Percentiles rank a stretch among this genome's conserved stretches.
These are phyloP conservation scores for Clathrospora elynae DNA, from an alignment of 2,329 filamentous ascomycete genomes.

Conservation along the genomic window DNA sequence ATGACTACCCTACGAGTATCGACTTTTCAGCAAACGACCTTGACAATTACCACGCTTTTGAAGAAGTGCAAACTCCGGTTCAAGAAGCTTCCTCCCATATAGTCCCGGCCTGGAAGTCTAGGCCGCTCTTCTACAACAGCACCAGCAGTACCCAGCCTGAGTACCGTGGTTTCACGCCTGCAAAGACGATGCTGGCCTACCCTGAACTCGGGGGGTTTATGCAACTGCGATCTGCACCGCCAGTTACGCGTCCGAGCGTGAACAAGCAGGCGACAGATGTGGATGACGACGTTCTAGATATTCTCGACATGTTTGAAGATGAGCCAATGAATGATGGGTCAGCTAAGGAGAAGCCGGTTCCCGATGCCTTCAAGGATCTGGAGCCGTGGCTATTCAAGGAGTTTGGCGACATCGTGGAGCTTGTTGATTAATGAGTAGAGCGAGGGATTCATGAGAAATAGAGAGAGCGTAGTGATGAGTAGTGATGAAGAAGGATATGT, in stretches of 20 bases:
- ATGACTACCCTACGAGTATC: constrained; percentile 6
- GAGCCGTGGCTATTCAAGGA: constrained; percentile 48
- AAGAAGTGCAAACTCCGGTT: not conserved
- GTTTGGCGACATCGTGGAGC: constrained; percentile 49
- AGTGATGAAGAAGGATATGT: no score
- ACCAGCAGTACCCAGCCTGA: not conserved
- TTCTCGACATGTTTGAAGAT: not conserved
- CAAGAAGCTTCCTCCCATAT: not conserved
- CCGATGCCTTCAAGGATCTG: constrained; percentile 40
- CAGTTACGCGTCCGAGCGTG: not conserved
- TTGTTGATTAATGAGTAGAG: constrained; percentile 34
- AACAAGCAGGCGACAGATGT: not conserved
- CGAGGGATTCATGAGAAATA: no score
- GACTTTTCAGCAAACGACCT: not conserved
- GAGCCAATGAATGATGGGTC: not conserved
- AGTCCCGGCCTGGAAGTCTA: not conserved
- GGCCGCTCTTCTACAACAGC: not conserved
- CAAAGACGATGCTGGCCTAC: not conserved
- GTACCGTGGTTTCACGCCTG: no score
- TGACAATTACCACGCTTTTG: not conserved
- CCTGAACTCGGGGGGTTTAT: not conserved
- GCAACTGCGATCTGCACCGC: not conserved
- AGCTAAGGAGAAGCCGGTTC: constrained; percentile 12
- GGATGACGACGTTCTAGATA: not conserved
- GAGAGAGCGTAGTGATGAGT: no score